Conservation (phyloP, 176 grass and related monocot species). For the Thinopyrum elongatum region DNA sequence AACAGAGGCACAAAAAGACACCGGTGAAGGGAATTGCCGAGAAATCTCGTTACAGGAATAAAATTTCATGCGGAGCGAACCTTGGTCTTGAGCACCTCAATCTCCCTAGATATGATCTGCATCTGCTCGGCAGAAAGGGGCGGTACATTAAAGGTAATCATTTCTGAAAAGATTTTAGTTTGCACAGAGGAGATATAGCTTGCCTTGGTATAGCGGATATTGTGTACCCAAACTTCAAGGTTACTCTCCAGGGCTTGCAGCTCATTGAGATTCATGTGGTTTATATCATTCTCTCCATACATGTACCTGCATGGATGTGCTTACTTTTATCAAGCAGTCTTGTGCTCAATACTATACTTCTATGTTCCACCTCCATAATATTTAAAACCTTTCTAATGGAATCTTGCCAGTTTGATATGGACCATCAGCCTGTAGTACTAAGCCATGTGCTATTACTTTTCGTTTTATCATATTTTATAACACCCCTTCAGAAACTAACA, state of each 20-base stretch:
- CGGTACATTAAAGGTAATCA: neutral
- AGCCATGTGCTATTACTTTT: neutral
- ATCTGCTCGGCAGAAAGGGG: constrained; percentile 53
- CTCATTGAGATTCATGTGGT: constrained; percentile 65
- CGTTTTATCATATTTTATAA: neutral
- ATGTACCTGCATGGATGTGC: constrained; percentile 52
- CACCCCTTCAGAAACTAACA: neutral
- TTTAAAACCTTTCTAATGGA: neutral
- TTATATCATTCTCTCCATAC: constrained; percentile 42
- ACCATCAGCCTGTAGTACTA: neutral
- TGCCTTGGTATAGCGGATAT: constrained; percentile 59
- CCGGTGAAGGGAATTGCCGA: neutral
- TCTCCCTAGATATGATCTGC: constrained; percentile 71
- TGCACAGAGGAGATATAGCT: neutral
- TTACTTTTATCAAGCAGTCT: neutral
- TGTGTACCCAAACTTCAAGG: constrained; percentile 68
- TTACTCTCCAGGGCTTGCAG: constrained; percentile 72
- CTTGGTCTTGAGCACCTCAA: constrained; percentile 76
- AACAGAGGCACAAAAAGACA: constrained; percentile 1
- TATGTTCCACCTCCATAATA: constrained; percentile 10
- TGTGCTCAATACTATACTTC: neutral
- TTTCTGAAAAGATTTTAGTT: neutral
- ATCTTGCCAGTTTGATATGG: neutral
- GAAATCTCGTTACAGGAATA: neutral
- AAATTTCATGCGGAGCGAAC: constrained; percentile 33